Evolutionary conservation across 2,329 filamentous ascomycete genomes (phyloP).

Genomic region (Aspergillus pseudotamarii): DNA sequence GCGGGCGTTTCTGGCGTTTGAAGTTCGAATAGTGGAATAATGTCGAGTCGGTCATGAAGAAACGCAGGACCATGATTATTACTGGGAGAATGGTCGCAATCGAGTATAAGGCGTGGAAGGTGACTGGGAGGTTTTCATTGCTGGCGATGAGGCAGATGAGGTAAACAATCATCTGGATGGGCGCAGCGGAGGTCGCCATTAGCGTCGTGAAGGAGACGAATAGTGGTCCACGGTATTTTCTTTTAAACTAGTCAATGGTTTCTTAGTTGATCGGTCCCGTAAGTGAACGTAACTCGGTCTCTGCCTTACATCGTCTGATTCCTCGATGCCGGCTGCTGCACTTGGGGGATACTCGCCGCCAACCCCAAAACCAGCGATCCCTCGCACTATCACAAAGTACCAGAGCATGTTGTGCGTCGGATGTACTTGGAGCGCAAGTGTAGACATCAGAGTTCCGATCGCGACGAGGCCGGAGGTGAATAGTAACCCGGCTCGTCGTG

Average conservation of each 20-base stretch:
- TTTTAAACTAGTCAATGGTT: constrained; percentile 19
- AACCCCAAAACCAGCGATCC: constrained; percentile 41
- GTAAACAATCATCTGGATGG: constrained; percentile 41
- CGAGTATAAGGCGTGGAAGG: constrained; percentile 35
- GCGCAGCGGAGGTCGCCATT: constrained; percentile 37
- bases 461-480: constrained; percentile 33
- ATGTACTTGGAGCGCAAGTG: constrained; percentile 41
- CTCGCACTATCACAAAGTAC: constrained; percentile 41
- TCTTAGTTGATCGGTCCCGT: not conserved
- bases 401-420: constrained; percentile 39
- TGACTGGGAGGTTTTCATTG: constrained; percentile 35
- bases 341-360: constrained; percentile 43
- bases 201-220: constrained; percentile 40
- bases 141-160: constrained; percentile 39
- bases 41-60: constrained; percentile 39
- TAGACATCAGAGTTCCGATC: constrained; percentile 37
- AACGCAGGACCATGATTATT: constrained; percentile 34
- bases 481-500: constrained; percentile 29
- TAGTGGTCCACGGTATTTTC: constrained; percentile 35
- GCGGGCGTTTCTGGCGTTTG: constrained; percentile 28
- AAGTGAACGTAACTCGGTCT: too few relatives aligned
- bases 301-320: constrained; percentile 33
- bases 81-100: constrained; percentile 38
- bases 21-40: constrained; percentile 39
- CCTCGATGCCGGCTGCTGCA: constrained; percentile 41